Conservation (phyloP, 2,329 filamentous ascomycete genomes). For the Phialophora tarda region DNA sequence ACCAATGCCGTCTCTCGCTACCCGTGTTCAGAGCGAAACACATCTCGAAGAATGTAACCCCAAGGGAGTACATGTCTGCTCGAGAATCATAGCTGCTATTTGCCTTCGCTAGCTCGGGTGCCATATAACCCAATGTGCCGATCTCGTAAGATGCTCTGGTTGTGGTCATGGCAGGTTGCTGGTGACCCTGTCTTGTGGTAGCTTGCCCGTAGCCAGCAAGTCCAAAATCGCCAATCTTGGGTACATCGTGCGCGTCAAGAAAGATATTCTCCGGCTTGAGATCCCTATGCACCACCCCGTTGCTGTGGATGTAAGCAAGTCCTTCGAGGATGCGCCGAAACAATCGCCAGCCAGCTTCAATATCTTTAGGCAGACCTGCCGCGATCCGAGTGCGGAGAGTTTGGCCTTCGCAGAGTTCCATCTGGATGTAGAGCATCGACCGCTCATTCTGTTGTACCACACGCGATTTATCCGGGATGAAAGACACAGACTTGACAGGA, state of each 20-base stretch:
- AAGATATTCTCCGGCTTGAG: constrained; percentile 98
- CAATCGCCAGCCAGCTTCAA: constrained; percentile 82
- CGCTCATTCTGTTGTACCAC: constrained; percentile 22
- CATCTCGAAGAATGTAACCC: constrained; percentile 99
- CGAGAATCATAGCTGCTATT: constrained; percentile 80
- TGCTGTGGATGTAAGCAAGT: constrained; percentile 82
- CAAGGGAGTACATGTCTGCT: constrained; percentile 97
- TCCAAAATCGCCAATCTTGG: constrained; percentile 96
- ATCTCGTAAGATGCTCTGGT: constrained; percentile 52
- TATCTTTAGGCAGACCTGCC: constrained; percentile 73
- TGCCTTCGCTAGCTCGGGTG: constrained; percentile 75
- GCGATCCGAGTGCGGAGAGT: constrained; percentile 85
- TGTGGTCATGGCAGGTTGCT: constrained; percentile 28
- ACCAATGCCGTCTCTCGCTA: constrained; percentile 60
- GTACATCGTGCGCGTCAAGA: constrained; percentile 86
- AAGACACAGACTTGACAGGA: constrained; percentile 17
- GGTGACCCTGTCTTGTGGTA: constrained; percentile 21
- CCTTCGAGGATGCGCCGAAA: constrained; percentile 92
- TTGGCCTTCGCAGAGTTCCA: constrained; percentile 97
- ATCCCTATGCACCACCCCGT: constrained; percentile 93
- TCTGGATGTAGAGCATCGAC: constrained; percentile 92
- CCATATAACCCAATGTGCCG: constrained; percentile 87
- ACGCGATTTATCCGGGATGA: constrained; percentile 20
- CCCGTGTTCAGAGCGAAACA: constrained; percentile 67
- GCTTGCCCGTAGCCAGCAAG: constrained; percentile 83